Conservation (phyloP, 257 asterid species). For the Plantago major region DNA sequence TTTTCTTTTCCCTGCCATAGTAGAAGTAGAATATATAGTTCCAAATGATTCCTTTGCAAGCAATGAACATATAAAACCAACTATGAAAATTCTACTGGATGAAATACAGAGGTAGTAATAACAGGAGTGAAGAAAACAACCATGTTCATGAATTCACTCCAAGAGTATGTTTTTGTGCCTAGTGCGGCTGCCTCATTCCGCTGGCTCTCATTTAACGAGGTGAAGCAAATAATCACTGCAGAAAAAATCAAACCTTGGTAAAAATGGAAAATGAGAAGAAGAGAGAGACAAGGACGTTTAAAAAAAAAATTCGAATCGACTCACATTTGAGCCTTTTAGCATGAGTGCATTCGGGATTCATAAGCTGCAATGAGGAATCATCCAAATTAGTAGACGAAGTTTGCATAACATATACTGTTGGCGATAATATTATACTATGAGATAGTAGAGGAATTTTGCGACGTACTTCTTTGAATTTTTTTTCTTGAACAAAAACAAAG, state of each 20-base stretch:
- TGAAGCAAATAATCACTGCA: conserved; percentile 82
- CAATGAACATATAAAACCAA: neutral
- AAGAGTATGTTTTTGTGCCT: conserved; percentile 56
- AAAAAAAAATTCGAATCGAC: conserved; percentile 7
- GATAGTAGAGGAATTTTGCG: conserved; percentile 2
- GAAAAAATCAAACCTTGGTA: conserved; percentile 19
- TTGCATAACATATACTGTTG: neutral
- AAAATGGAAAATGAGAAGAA: neutral
- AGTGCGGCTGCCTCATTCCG: conserved; percentile 40
- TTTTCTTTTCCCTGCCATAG: conserved; percentile 56
- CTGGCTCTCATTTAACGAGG: conserved; percentile 56
- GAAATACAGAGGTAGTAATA: neutral
- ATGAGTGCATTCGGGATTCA: conserved; percentile 71
- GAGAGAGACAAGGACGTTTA: neutral
- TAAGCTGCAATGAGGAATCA: conserved; percentile 44
- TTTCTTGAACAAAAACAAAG: conserved; percentile 76
- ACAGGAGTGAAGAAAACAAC: conserved; percentile 26
- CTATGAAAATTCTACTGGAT: neutral
- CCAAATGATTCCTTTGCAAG: neutral
- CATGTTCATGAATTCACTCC: conserved; percentile 68
- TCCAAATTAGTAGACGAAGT: neutral
- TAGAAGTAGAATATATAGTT: neutral
- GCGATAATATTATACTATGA: neutral
- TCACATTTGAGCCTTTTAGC: conserved; percentile 67
- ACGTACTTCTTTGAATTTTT: conserved; percentile 72